These are phyloP conservation scores for Mortierella sp. DNA, from an alignment of 371 early-diverging fungal genomes.

Conservation along the genomic window DNA sequence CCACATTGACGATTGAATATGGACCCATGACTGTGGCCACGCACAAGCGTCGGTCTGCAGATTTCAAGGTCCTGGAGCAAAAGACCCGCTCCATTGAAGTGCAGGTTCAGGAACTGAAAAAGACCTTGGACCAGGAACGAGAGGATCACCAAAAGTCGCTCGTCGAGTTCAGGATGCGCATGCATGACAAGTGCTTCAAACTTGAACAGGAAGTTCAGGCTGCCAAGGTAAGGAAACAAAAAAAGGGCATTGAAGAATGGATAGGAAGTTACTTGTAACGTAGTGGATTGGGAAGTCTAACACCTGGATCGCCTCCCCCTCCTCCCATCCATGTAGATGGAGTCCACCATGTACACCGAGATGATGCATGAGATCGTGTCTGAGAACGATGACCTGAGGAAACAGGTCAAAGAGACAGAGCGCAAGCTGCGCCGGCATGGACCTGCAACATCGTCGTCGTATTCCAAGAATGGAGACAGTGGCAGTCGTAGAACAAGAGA, in stretches of 20 bases:
- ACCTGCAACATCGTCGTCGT: neutral
- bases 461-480: neutral
- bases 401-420: constrained; percentile 14
- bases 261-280: too few relatives aligned
- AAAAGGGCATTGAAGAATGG: neutral
- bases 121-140: constrained; percentile 12
- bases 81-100: constrained; percentile 19
- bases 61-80: constrained; percentile 28
- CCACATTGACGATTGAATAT: constrained; percentile 8
- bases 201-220: constrained; percentile 38
- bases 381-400: constrained; percentile 42
- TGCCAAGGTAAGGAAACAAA: constrained; percentile 32
- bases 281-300: too few relatives aligned
- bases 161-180: constrained; percentile 12
- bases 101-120: constrained; percentile 20
- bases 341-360: constrained; percentile 38
- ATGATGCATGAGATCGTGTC: constrained; percentile 52
- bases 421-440: constrained; percentile 17
- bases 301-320: too few relatives aligned
- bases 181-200: constrained; percentile 15
- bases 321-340: constrained; percentile 34
- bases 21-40: constrained; percentile 34
- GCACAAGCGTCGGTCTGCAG: constrained; percentile 36
- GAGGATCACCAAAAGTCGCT: constrained; percentile 18
- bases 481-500: neutral